Conservation (phyloP, 2,329 filamentous ascomycete species). For the Penicillium concentricum region DNA sequence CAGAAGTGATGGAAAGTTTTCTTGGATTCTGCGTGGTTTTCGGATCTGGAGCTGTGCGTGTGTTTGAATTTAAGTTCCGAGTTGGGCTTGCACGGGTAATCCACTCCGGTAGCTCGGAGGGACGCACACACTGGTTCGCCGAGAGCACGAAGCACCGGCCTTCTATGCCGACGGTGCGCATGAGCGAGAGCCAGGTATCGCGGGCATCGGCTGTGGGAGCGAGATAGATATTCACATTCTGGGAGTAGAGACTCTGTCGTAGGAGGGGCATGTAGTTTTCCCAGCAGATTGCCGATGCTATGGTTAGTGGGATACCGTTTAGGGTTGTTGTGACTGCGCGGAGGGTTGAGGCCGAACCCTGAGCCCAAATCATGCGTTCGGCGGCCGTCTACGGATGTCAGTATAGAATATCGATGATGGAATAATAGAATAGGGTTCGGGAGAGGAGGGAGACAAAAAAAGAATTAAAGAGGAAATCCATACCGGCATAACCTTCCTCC, state of each 20-base stretch:
- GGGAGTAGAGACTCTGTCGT: slow-evolving; percentile 76
- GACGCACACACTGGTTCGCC: slow-evolving; percentile 75
- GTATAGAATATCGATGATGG: background rate
- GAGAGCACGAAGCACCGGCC: slow-evolving; percentile 81
- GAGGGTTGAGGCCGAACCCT: slow-evolving; percentile 71
- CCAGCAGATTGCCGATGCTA: slow-evolving; percentile 90
- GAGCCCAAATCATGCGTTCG: slow-evolving; percentile 2
- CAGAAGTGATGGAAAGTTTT: background rate
- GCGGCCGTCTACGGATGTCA: background rate
- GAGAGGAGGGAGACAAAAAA: background rate
- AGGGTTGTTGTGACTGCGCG: slow-evolving; percentile 76
- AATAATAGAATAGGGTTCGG: background rate
- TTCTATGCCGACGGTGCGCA: slow-evolving; percentile 78
- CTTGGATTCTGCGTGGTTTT: background rate
- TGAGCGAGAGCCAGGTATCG: slow-evolving; percentile 75
- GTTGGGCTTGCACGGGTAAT: background rate
- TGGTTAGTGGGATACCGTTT: slow-evolving; percentile 72
- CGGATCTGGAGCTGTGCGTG: background rate
- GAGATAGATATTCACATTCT: slow-evolving; percentile 88
- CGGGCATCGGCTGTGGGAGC: slow-evolving; percentile 84
- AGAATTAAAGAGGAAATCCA: slow-evolving; percentile 31
- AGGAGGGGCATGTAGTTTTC: slow-evolving; percentile 94
- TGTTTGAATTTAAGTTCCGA: background rate
- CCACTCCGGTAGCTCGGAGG: slow-evolving; percentile 58
- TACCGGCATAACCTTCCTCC: slow-evolving; percentile 87